Base-by-base conservation (phyloP, 2,329 filamentous ascomycete species). In the Pestalotiopsis sp. region DNA sequence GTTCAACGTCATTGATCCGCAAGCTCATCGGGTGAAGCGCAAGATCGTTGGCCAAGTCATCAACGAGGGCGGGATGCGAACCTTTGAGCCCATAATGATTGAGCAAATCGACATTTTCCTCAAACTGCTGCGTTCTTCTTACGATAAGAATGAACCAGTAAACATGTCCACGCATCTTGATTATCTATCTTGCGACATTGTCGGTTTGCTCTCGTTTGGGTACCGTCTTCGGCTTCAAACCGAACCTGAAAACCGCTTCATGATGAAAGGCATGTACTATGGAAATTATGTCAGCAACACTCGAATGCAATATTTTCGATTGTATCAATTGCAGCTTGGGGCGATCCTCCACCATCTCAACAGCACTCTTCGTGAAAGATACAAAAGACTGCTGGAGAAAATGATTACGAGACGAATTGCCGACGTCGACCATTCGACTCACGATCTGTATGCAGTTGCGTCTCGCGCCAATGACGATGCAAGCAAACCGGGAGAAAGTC, bases 131-230 rank as follows among this genome's bases (percentile, higher is more conserved):
- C 65, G 63, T 41, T 52, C 65, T 31, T 68, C 70, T 2, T 67
- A 61, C 27, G 41, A 23, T 23, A 52, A 39, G 14, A 66, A 64
- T 13, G 39, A 67, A n/a, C 60, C 68, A 3, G 69, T 74, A 9
- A 69, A 74, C 49, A 70, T 74, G 67, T 67, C 71, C 5, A 61
- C 52, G 14, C 61, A 61, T 13, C 64, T 64, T 38, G 66, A 69
- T 27, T 66, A 67, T 27, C 58, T 73, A 31, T 62, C 67, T 6
- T 69, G 69, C 62, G 72, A 74, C 45, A 67, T 74, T n/a, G 67
- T 74, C 17, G 71, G 69, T n/a, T 55, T 69, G 2, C 69, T 74
- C 3, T 71, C 72, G 17, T 73, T 74, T 52, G 72, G 72, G 5
- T 72, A 69, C 36, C 31, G 60, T 23, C 64, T 74, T 52, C 70